A percentile compares a stretch with the other conserved stretches of the same genome.
Conservation (phyloP, 371 early-diverging fungal species). For the Mucor piriformis region DNA sequence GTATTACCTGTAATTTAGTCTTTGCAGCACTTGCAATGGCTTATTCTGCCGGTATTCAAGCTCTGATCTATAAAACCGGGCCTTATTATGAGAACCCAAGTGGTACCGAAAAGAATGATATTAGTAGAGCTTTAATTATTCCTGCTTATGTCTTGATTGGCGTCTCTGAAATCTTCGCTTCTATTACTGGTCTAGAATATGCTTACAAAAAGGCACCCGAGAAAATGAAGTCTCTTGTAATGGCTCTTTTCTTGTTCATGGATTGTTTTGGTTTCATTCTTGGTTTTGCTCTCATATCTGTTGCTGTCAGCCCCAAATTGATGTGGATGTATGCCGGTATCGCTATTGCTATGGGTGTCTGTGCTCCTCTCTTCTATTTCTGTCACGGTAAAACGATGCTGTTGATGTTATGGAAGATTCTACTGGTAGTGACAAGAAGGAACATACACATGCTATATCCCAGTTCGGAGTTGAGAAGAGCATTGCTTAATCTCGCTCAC, state of each 20-base stretch:
- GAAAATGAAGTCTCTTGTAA: constrained; percentile 77
- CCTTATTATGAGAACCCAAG: constrained; percentile 30
- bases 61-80: constrained; percentile 56
- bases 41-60: constrained; percentile 75
- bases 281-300: constrained; percentile 67
- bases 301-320: constrained; percentile 70
- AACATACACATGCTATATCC: constrained; percentile 60
- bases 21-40: constrained; percentile 69
- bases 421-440: constrained; percentile 48
- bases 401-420: constrained; percentile 36
- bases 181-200: constrained; percentile 79
- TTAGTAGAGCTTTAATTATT: constrained; percentile 68
- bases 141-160: constrained; percentile 71
- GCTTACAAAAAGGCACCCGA: constrained; percentile 78
- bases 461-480: constrained; percentile 4
- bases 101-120: constrained; percentile 48
- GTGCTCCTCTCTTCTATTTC: constrained; percentile 30
- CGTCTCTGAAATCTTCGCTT: constrained; percentile 75
- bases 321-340: constrained; percentile 68
- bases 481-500: too few species aligned
- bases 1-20: constrained; percentile 73
- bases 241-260: constrained; percentile 72
- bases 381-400: constrained; percentile 35
- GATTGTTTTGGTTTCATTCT: constrained; percentile 70
- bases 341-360: constrained; percentile 26